Evolutionary conservation across 2,329 filamentous ascomycete genomes (phyloP).

Genomic region (Fusarium clavum): DNA sequence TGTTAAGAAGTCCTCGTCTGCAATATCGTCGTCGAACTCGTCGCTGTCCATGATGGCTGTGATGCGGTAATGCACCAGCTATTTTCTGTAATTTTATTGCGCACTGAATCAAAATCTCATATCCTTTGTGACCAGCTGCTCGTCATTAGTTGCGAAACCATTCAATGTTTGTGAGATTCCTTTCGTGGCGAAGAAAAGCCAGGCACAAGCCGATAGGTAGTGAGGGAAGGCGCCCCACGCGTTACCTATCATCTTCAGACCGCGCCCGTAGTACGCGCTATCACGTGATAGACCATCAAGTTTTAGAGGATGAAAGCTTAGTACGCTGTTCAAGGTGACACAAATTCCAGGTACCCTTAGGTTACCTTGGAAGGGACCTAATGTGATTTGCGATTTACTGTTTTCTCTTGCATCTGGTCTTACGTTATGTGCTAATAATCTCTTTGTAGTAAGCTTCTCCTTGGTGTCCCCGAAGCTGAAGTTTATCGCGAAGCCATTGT

Average conservation of each 20-base stretch:
- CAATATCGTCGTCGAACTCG: conserved; percentile 72
- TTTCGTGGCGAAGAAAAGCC: not conserved
- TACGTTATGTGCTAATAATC: not conserved
- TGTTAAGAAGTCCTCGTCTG: conserved; percentile 73
- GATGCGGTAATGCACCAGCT: conserved; percentile 2
- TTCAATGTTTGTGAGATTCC: not conserved
- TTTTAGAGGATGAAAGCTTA: not conserved
- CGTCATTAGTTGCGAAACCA: not conserved
- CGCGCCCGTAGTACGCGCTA: conserved; percentile 45
- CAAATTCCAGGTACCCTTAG: not conserved
- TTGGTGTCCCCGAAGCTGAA: not conserved
- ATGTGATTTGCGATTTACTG: not conserved
- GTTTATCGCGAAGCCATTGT: not conserved
- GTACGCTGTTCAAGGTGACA: not conserved
- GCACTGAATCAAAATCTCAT: conserved; percentile 4
- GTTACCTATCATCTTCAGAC: conserved; percentile 6
- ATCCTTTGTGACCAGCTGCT: conserved; percentile 13
- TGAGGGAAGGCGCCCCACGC: conserved; percentile 22
- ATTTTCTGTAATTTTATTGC: not conserved
- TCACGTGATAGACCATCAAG: conserved; percentile 16
- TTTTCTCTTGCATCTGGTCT: not conserved
- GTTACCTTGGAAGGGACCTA: not conserved
- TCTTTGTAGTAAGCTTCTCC: not conserved
- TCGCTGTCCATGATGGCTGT: conserved; percentile 63
- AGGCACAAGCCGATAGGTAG: not conserved